phyloP scores from a whole-genome alignment of 73 alveolate genomes.

The Uronychia setigera region DNA sequence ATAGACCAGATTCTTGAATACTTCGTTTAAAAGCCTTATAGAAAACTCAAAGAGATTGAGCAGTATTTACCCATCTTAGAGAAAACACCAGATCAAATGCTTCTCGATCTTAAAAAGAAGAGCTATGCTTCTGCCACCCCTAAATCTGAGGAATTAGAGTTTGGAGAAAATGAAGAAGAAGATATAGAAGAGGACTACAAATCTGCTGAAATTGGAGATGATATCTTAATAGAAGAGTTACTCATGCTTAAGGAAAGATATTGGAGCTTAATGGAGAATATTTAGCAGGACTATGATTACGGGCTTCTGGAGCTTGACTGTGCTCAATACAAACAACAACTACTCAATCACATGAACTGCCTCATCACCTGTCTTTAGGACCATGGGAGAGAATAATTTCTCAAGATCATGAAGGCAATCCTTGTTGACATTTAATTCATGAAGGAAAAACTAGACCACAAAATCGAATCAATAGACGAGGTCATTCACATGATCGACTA shows the following conservation, averaged over 20 bases:
- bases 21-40: not conserved
- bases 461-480: slow-evolving; percentile 11
- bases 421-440: not conserved
- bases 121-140: not conserved
- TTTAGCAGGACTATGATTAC: slow-evolving; percentile 16
- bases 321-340: slow-evolving; percentile 7
- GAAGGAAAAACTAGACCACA: slow-evolving; percentile 10
- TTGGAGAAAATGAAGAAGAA: slow-evolving; percentile 2
- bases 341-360: slow-evolving; percentile 10
- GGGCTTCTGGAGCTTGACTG: slow-evolving; percentile 34
- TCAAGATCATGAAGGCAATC: not conserved
- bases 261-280: slow-evolving; percentile 11
- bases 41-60: not conserved
- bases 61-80: not conserved
- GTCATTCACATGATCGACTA: slow-evolving; percentile 33
- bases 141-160: not conserved
- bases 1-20: not conserved
- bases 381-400: slow-evolving; percentile 13
- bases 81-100: slow-evolving; percentile 11
- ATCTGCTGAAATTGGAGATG: slow-evolving; percentile 21
- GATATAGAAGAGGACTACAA: slow-evolving; percentile 18
- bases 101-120: slow-evolving; percentile 22
- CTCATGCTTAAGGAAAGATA: not conserved
- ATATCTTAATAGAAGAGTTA: slow-evolving; percentile 19
- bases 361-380: not conserved